Conservation (phyloP, 2,329 filamentous ascomycete genomes). For the Neocucurbitaria cava region DNA sequence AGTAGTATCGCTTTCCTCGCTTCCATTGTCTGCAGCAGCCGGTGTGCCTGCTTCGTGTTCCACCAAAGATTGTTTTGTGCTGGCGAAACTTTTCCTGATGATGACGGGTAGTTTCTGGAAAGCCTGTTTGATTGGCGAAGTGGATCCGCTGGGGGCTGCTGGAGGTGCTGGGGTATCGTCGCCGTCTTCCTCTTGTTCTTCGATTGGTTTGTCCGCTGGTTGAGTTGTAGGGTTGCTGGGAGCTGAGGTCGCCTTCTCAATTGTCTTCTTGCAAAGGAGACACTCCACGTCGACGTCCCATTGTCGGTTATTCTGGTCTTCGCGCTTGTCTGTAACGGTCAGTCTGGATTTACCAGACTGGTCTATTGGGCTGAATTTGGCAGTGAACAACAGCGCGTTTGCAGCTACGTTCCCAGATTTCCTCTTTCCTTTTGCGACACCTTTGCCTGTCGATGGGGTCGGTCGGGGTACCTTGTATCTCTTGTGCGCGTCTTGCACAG, state of each 20-base stretch:
- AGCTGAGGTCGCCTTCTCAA: constrained; percentile 22
- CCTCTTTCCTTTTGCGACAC: constrained; percentile 2
- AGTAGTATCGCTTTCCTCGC: too few relatives aligned
- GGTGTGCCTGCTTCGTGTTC: too few relatives aligned
- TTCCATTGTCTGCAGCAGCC: too few relatives aligned
- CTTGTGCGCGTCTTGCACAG: constrained; percentile 11
- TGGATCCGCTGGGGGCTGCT: too few relatives aligned
- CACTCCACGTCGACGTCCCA: constrained; percentile 28
- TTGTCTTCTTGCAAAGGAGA: constrained; percentile 22
- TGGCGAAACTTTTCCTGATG: too few relatives aligned
- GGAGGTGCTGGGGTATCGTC: too few relatives aligned
- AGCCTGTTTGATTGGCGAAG: too few relatives aligned
- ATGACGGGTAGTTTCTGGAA: too few relatives aligned
- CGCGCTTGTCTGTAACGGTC: constrained; percentile 25
- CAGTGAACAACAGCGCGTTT: constrained; percentile 2
- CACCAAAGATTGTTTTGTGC: too few relatives aligned
- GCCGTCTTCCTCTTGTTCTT: too few relatives aligned
- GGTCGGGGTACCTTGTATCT: constrained; percentile 6
- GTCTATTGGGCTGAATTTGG: constrained; percentile 7
- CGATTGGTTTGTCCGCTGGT: too few relatives aligned
- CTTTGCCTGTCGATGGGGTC: constrained; percentile 4
- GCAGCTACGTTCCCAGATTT: neutral
- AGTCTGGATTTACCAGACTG: constrained; percentile 15
- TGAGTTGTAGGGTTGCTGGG: neutral
- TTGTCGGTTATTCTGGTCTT: constrained; percentile 4